phyloP scores from a whole-genome alignment of 2,329 filamentous ascomycete species.

The Keithomyces neogunnii region DNA sequence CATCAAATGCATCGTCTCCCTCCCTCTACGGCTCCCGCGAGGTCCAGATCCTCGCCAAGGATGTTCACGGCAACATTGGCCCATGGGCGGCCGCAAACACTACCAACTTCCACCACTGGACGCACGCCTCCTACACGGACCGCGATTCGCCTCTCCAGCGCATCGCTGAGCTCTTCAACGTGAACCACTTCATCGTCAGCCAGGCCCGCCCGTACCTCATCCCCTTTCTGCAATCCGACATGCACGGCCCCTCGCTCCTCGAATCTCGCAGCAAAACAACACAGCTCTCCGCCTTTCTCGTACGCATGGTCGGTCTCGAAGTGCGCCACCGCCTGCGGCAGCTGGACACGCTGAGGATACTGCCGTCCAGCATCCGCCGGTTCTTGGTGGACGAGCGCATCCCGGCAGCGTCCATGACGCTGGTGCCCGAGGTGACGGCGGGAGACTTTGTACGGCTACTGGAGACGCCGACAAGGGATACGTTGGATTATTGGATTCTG shows the following conservation, averaged over 20 bases:
- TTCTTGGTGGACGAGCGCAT: constrained; percentile 79
- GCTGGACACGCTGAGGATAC: constrained; percentile 65
- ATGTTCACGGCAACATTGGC: constrained; percentile 61
- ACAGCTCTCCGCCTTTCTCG: constrained; percentile 48
- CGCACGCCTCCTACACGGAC: constrained; percentile 55
- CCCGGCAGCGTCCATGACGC: constrained; percentile 66
- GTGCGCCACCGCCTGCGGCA: constrained; percentile 74
- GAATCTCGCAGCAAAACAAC: constrained; percentile 50
- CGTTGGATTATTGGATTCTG: constrained; percentile 76
- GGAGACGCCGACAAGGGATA: constrained; percentile 71
- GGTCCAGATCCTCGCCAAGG: constrained; percentile 66
- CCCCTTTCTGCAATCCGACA: constrained; percentile 73
- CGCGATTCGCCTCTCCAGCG: constrained; percentile 58
- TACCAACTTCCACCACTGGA: constrained; percentile 59
- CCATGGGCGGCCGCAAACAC: constrained; percentile 63
- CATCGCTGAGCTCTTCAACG: constrained; percentile 78
- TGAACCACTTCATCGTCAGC: constrained; percentile 91
- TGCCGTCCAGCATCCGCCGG: constrained; percentile 61
- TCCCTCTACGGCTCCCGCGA: constrained; percentile 58
- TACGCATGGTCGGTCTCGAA: constrained; percentile 66
- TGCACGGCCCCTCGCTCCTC: constrained; percentile 63
- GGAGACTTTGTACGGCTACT: constrained; percentile 69
- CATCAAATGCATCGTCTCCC: constrained; percentile 60
- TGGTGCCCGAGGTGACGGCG: constrained; percentile 71
- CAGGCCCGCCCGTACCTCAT: constrained; percentile 86